These are phyloP conservation scores for Candida methanosorbosa DNA, from an alignment of 805 yeast species.

Conservation along the genomic window DNA sequence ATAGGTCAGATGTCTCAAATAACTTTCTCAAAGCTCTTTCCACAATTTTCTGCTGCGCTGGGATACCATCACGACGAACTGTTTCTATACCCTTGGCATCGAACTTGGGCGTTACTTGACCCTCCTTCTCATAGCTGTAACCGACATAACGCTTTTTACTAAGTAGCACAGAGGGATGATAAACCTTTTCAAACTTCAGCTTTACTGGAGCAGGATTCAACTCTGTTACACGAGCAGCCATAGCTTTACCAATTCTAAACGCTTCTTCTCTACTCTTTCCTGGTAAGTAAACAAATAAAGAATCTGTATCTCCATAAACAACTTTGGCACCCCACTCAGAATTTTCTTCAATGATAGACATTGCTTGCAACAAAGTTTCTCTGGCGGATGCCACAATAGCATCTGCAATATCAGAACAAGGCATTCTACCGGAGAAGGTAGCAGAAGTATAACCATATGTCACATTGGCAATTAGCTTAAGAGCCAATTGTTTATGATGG, in stretches of 20 bases:
- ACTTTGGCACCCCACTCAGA: slow-evolving; percentile 78
- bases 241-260: slow-evolving; percentile 60
- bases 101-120: slow-evolving; percentile 53
- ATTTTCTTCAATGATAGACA: slow-evolving; percentile 53
- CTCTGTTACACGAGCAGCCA: slow-evolving; percentile 56
- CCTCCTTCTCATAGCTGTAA: slow-evolving; percentile 54
- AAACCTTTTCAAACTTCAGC: slow-evolving; percentile 87
- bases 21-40: slow-evolving; percentile 59
- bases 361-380: slow-evolving; percentile 69
- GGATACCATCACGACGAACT: slow-evolving; percentile 88
- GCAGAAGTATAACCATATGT: slow-evolving; percentile 96
- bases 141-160: slow-evolving; percentile 93
- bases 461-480: slow-evolving; percentile 88
- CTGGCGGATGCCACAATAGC: slow-evolving; percentile 88
- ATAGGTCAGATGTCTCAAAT: slow-evolving; percentile 66
- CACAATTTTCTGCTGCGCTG: slow-evolving; percentile 79
- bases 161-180: slow-evolving; percentile 73
- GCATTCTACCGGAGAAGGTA: slow-evolving; percentile 94
- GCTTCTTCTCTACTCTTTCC: slow-evolving; percentile 76
- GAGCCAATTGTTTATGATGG: slow-evolving; percentile 74
- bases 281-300: slow-evolving; percentile 83
- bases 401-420: slow-evolving; percentile 91
- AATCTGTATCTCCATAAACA: slow-evolving; percentile 96
- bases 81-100: slow-evolving; percentile 98
- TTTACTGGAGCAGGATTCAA: slow-evolving; percentile 73